Evolutionary conservation across 2,329 filamentous ascomycete genomes (phyloP), one percentile per base, ranked within the genome.

Genomic region (Colletotrichum sp.): DNA sequence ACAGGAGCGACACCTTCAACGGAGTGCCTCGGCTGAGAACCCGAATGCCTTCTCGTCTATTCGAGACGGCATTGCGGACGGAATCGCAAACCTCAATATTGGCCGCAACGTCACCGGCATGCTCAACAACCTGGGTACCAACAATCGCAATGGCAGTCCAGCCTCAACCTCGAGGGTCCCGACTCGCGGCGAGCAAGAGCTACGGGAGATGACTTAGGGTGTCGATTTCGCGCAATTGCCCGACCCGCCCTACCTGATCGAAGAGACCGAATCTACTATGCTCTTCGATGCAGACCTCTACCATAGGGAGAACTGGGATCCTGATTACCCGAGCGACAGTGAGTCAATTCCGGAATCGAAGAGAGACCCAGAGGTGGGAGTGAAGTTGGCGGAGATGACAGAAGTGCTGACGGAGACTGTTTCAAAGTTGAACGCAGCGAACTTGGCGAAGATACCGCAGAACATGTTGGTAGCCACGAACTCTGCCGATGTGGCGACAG

Each of bases 31-130:
- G 36, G 85, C 88, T 6, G 87, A 89, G 57, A 84, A 82, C 8
- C 82, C 85, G 2, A 85, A 83, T n/a, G 83, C 88, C 6, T 86
- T 91, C 74, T 80, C 87, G 6, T 82, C 85, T 18, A 84, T 91
- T 28, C 84, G 86, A 69, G 89, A 90, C 30, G 88, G 88, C n/a
- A 85, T 91, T n/a, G 85, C 85, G 2, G 89, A 90, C 32, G 88
- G 88, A 26, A 85, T 91, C 18, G 85, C 85, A 3, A 85, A 86
- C 18, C 79, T 91, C 12, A 87, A 86, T 57, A 80, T 92, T 21
- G 87, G 88, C n/a, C 88, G 87, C 67, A 86, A 85, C 21, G 79
- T 89, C 64, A 89, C 86, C 69, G 86, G 85, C 18, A 79, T 88
- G 64, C 82, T 89, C 55, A 80, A 83, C 67, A 82, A 81, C 61